Conservation (phyloP, 2,329 filamentous ascomycete species). For the Aspergillus sp. region DNA sequence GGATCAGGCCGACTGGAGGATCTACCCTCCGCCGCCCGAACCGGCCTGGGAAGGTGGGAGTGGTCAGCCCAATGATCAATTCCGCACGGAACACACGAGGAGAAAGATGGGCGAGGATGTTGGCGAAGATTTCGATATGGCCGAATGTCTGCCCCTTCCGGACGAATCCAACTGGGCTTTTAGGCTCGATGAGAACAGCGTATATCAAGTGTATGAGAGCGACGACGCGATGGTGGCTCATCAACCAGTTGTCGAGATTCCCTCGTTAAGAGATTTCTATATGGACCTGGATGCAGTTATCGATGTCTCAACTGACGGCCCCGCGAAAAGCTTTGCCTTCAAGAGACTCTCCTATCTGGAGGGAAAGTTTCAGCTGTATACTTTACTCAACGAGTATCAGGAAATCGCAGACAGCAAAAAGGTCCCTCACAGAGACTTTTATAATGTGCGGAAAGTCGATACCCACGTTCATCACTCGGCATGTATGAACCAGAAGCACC, state of each 20-base stretch:
- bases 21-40: constrained; percentile 88
- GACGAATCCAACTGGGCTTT: constrained; percentile 69
- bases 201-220: constrained; percentile 88
- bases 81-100: constrained; percentile 54
- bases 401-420: constrained; percentile 97
- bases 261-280: constrained; percentile 91
- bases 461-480: constrained; percentile 99
- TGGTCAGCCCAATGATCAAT: constrained; percentile 28
- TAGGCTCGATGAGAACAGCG: constrained; percentile 75
- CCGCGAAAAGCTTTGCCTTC: constrained; percentile 96
- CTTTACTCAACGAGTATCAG: constrained; percentile 91
- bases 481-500: constrained; percentile 99
- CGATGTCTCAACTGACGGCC: constrained; percentile 88
- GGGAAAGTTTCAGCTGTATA: constrained; percentile 94
- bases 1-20: constrained; percentile 76
- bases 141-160: constrained; percentile 73
- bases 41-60: constrained; percentile 75
- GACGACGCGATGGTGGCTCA: constrained; percentile 59
- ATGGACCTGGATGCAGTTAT: constrained; percentile 87
- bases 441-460: constrained; percentile 97
- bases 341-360: constrained; percentile 91
- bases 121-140: constrained; percentile 85
- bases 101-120: constrained; percentile 88
- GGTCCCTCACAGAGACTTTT: constrained; percentile 96
- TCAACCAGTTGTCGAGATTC: constrained; percentile 75